A percentile compares a stretch with the other conserved stretches of the same genome.
These are phyloP conservation scores for Kodamaea lidongshanica DNA, from an alignment of 805 yeast genomes.

Conservation along the genomic window DNA sequence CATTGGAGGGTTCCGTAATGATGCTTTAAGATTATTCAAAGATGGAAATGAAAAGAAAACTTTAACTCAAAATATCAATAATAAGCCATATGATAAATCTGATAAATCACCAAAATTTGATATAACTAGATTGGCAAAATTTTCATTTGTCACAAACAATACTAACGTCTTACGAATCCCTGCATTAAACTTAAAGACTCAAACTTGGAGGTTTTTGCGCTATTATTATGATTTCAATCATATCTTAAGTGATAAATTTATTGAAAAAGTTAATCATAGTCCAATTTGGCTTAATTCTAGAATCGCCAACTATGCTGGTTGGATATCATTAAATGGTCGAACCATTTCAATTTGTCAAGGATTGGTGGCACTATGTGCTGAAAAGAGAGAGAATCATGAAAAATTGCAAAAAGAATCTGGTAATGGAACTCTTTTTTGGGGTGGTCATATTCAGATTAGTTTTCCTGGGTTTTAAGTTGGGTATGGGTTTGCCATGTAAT, in stretches of 20 bases:
- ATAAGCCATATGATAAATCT: slow-evolving; percentile 4
- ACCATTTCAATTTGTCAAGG: slow-evolving; percentile 36
- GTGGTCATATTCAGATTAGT: slow-evolving; percentile 30
- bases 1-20: slow-evolving; percentile 35
- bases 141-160: slow-evolving; percentile 24
- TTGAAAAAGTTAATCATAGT: slow-evolving; percentile 14
- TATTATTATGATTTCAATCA: slow-evolving; percentile 28
- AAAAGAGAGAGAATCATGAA: slow-evolving; percentile 22
- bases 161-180: slow-evolving; percentile 27
- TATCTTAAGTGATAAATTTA: slow-evolving; percentile 17
- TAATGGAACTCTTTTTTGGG: slow-evolving; percentile 22
- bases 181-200: slow-evolving; percentile 33
- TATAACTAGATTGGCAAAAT: slow-evolving; percentile 26
- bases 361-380: slow-evolving; percentile 26
- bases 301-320: slow-evolving; percentile 26
- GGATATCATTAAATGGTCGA: slow-evolving; percentile 28
- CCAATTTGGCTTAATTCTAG: slow-evolving; percentile 24
- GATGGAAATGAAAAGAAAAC: too few species aligned
- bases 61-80: too few species aligned
- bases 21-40: slow-evolving; percentile 28
- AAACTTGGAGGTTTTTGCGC: slow-evolving; percentile 35
- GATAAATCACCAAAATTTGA: slow-evolving; percentile 31
- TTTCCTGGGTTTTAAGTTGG: slow-evolving; percentile 29
- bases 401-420: slow-evolving; percentile 15
- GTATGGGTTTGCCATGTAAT: too few species aligned